Evolutionary conservation across 2,329 filamentous ascomycete genomes (phyloP).

Genomic region (Colletotrichum truncatum): DNA sequence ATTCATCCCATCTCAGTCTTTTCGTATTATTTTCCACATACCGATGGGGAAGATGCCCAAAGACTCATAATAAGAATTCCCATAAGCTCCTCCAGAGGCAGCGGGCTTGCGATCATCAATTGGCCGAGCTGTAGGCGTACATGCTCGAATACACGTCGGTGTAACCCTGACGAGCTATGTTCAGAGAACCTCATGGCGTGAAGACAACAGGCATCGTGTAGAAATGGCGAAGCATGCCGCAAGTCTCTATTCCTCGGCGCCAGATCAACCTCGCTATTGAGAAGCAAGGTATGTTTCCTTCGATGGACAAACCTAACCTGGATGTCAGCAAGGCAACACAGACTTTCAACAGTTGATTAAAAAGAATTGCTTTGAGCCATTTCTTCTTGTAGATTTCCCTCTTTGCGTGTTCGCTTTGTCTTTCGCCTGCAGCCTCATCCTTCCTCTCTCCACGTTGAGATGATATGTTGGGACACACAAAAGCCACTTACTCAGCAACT

Average conservation of each 20-base stretch:
- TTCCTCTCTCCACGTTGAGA: too few species aligned
- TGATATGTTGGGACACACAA: too few species aligned
- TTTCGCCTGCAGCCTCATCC: too few species aligned
- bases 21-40: neutral
- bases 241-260: constrained; percentile 32
- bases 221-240: constrained; percentile 46
- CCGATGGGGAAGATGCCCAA: constrained; percentile 23
- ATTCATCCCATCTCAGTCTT: neutral
- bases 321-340: neutral
- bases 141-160: constrained; percentile 50
- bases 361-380: too few species aligned
- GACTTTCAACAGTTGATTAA: too few species aligned
- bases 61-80: constrained; percentile 49
- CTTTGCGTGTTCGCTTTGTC: too few species aligned
- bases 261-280: constrained; percentile 24
- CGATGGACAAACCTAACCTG: constrained; percentile 15
- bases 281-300: constrained; percentile 16
- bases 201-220: constrained; percentile 50
- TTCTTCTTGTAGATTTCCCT: too few species aligned
- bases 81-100: constrained; percentile 51
- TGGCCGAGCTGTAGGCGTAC: constrained; percentile 48
- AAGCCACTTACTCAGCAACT: constrained; percentile 14
- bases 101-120: constrained; percentile 47
- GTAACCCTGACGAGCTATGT: constrained; percentile 34
- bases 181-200: constrained; percentile 37